Percentiles rank a stretch among this genome's conserved stretches.
phyloP scores from a whole-genome alignment of 129 eudicot genomes.

The Artemisia annua region DNA sequence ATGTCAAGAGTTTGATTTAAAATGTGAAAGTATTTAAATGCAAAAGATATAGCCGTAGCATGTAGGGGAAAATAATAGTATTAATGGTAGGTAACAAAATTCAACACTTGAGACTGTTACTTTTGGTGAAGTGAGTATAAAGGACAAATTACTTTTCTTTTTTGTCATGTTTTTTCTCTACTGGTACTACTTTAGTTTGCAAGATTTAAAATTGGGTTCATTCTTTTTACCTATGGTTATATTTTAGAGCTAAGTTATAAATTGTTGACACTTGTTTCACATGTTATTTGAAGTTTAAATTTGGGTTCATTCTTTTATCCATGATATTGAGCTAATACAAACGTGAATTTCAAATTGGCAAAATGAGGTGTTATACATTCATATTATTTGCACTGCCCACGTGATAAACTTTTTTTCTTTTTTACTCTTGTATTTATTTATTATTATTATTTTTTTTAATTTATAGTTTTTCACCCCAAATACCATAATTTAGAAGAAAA shows the following conservation, averaged over 20 bases:
- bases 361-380: too few species aligned
- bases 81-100: slow-evolving; percentile 17
- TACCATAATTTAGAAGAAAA: too few species aligned
- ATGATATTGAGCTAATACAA: too few species aligned
- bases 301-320: too few species aligned
- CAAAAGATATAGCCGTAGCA: slow-evolving; percentile 32
- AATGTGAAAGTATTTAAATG: slow-evolving; percentile 9
- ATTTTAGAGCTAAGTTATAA: not conserved
- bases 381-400: too few species aligned
- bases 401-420: too few species aligned
- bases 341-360: too few species aligned
- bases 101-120: slow-evolving; percentile 22
- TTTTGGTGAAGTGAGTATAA: slow-evolving; percentile 20
- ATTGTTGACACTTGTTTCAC: too few species aligned
- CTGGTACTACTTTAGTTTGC: slow-evolving; percentile 2
- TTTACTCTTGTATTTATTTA: too few species aligned
- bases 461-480: too few species aligned
- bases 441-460: too few species aligned
- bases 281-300: too few species aligned
- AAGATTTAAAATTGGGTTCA: slow-evolving; percentile 30
- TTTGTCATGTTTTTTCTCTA: slow-evolving; percentile 19
- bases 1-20: slow-evolving; percentile 1
- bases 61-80: slow-evolving; percentile 38
- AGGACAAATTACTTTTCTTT: slow-evolving; percentile 35
- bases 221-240: slow-evolving; percentile 4